Evolutionary conservation across 257 asterid species (phyloP).

Genomic region (Nicotiana paniculata): DNA sequence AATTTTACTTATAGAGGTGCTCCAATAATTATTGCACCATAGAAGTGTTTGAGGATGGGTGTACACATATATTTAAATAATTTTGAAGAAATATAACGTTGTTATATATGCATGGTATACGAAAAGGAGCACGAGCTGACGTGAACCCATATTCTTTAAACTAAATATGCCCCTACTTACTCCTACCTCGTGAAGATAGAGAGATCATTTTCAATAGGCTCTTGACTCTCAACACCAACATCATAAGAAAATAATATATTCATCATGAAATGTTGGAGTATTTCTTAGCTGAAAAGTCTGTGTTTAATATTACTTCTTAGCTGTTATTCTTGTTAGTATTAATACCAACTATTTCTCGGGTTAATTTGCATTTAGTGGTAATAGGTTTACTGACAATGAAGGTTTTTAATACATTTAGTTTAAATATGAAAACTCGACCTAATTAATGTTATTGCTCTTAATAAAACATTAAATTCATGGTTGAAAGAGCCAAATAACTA

Average conservation of each 20-base stretch:
- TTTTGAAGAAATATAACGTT: too few species aligned
- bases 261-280: too few species aligned
- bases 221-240: too few species aligned
- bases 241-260: too few species aligned
- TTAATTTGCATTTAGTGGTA: neutral
- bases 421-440: neutral
- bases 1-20: too few species aligned
- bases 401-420: neutral
- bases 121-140: too few species aligned
- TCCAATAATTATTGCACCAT: too few species aligned
- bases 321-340: neutral
- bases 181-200: fast-evolving
- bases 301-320: neutral
- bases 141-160: too few species aligned
- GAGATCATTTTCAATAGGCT: fast-evolving
- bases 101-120: too few species aligned
- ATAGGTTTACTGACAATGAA: neutral
- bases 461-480: neutral
- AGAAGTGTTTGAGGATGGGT: too few species aligned
- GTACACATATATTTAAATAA: too few species aligned
- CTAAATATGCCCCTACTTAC: too few species aligned
- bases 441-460: neutral
- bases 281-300: neutral
- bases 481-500: neutral
- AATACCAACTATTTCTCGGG: neutral